Base-by-base conservation (phyloP, 2,329 filamentous ascomycete species). In the Chaetomiaceae sp. region DNA sequence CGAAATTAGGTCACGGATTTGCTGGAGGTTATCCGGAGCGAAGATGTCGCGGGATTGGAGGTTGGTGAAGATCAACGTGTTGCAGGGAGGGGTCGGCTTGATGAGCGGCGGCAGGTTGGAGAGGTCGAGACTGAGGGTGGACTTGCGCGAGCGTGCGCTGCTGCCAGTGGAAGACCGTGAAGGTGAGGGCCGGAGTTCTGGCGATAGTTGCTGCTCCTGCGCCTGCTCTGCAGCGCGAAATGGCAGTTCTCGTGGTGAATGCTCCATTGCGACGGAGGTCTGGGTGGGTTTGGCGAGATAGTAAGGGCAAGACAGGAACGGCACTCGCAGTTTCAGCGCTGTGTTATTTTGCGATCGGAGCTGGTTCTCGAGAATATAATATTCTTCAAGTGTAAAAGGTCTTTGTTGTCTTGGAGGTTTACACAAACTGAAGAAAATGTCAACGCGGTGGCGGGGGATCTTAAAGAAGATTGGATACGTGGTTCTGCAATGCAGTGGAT, bases 11-110 rank as follows among this genome's bases (percentile, higher is more conserved):
- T 84, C 78, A 66, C 84, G 85, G 64, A 92, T 87, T 56, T 80
- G 82, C 63, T 86, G 80, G 54, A 92, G 78, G 70, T 89, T 90
- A 57, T 85, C 79, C 16, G 86, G 76, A 54, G 81, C 76, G 77
- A 92, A 94, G 73, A 90, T 84, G 64, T 86, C 83, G 54, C 77
- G 72, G 60, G 89, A 81, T 65, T 84, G 74, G 55, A 94, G 81
- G 73, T 90, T 90, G 64, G 89, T 94, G 66, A 94, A 86, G 65
- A 94, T 82, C 52, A 94, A 83, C 0, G 89, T 94, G 75, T 94
- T 94, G 61, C 86, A 87, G 5, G 87, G 86, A 50, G 85, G 81
- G 23, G 87, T 84, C n/a, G 88, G 87, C 66, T 82, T 79, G 37
- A 76, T 75, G 51, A 89, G 76, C 32, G 86, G 80, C 45, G 89